Percentiles rank a stretch among this genome's conserved stretches.
phyloP scores from a whole-genome alignment of 148 eudicot genomes.

The Vaccinium macrocarpon region DNA sequence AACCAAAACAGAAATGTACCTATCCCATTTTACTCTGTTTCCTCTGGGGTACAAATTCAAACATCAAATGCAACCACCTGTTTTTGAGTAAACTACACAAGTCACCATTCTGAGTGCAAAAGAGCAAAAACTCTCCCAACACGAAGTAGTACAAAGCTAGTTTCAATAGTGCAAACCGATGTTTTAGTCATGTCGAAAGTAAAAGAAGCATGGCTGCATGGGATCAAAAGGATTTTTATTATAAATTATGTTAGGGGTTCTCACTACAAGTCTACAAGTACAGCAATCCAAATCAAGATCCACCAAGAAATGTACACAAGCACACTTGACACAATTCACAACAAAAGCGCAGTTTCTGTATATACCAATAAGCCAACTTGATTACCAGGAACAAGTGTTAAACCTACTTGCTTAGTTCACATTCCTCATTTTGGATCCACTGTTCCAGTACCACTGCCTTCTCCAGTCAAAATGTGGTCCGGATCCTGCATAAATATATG shows the following conservation, averaged over 20 bases:
- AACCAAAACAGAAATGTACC: background rate
- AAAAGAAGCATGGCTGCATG: no score
- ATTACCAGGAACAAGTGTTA: background rate
- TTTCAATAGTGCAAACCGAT: background rate
- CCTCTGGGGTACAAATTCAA: background rate
- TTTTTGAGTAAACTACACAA: background rate
- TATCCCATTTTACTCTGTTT: background rate
- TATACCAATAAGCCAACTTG: background rate
- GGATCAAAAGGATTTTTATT: background rate
- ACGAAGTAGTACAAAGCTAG: background rate
- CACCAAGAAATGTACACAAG: background rate
- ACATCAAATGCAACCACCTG: background rate
- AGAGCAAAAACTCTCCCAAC: background rate
- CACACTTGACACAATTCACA: background rate
- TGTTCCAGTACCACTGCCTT: conserved; percentile 72
- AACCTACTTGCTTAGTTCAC: conserved; percentile 29
- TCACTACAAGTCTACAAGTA: background rate
- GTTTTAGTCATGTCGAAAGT: background rate
- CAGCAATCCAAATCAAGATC: background rate
- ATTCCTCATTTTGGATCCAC: conserved; percentile 58
- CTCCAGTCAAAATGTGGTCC: conserved; percentile 60
- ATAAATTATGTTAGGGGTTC: background rate
- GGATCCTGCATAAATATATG: conserved; percentile 58
- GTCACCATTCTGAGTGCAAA: background rate
- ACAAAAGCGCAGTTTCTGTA: background rate